Percentiles rank a stretch among this genome's conserved stretches.
phyloP scores from a whole-genome alignment of 495 filamentous ascomycete genomes.

The Penicillium cinerascens region DNA sequence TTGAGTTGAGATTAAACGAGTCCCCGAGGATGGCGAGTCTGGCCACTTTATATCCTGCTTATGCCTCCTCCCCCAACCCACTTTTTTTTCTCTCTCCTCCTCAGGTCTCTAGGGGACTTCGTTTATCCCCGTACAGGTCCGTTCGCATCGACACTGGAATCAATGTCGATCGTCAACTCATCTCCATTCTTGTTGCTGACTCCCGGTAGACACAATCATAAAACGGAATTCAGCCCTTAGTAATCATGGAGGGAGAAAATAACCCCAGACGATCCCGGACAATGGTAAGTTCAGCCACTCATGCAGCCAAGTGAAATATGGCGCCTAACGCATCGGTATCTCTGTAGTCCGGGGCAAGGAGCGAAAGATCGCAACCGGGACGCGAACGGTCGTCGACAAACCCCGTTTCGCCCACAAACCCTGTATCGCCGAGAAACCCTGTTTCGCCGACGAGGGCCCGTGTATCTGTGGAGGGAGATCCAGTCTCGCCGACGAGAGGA shows the following conservation, averaged over 20 bases:
- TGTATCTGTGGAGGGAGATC: too few relatives aligned
- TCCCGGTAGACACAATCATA: neutral
- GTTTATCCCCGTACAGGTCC: neutral
- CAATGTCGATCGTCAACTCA: neutral
- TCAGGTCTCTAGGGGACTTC: neutral
- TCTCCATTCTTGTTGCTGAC: neutral
- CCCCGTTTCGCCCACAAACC: too few relatives aligned
- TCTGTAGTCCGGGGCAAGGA: slow-evolving; percentile 2
- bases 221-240: neutral
- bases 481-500: slow-evolving; percentile 17
- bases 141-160: too few relatives aligned
- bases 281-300: slow-evolving; percentile 2
- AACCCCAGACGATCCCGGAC: slow-evolving; percentile 1
- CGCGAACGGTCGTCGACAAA: neutral
- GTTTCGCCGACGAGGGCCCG: slow-evolving; percentile 11
- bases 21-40: neutral
- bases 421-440: neutral
- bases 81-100: neutral
- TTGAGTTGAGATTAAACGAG: neutral
- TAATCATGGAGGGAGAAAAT: slow-evolving; percentile 6
- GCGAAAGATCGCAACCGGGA: neutral
- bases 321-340: neutral
- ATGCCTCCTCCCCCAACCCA: neutral
- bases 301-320: neutral
- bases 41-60: neutral